These are phyloP conservation scores for Cryphonectria nitschkei DNA, from an alignment of 2,329 filamentous ascomycete genomes.

Conservation along the genomic window DNA sequence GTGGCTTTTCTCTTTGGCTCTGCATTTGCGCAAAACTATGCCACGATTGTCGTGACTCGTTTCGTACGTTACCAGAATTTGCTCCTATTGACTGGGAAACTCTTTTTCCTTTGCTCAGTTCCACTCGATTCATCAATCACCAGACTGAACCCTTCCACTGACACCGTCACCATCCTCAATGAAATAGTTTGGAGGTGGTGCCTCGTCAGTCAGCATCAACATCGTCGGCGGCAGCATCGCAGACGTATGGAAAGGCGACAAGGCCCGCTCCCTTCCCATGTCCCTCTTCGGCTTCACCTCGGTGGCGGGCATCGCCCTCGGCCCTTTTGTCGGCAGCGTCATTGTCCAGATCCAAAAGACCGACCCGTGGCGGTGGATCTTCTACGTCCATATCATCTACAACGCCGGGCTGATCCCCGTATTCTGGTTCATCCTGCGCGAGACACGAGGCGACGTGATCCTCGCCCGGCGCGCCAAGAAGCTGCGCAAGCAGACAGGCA, in stretches of 20 bases:
- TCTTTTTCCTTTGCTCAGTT: too few species aligned
- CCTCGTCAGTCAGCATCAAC: slow-evolving; percentile 25
- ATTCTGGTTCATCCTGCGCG: slow-evolving; percentile 60
- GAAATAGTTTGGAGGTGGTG: slow-evolving; percentile 25
- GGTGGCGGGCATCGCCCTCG: slow-evolving; percentile 24
- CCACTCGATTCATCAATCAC: too few species aligned
- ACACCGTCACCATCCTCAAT: background rate
- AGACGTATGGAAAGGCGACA: slow-evolving; percentile 28
- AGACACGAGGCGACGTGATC: slow-evolving; percentile 70
- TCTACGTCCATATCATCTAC: slow-evolving; percentile 57
- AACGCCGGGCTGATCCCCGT: slow-evolving; percentile 53
- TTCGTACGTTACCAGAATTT: slow-evolving; percentile 17
- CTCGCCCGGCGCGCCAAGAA: slow-evolving; percentile 61
- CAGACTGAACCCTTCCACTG: background rate
- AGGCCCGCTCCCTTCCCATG: slow-evolving; percentile 24
- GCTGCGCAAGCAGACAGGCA: slow-evolving; percentile 51
- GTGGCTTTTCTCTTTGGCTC: slow-evolving; percentile 25
- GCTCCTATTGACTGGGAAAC: too few species aligned
- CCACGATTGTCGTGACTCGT: slow-evolving; percentile 20
- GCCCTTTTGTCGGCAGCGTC: slow-evolving; percentile 24
- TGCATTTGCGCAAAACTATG: slow-evolving; percentile 25
- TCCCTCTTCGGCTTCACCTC: slow-evolving; percentile 27
- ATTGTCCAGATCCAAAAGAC: slow-evolving; percentile 21
- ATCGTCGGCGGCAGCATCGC: slow-evolving; percentile 25
- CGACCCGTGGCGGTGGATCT: slow-evolving; percentile 56